Evolutionary conservation across 345 rosid species (phyloP).

Genomic region (Gynandropsis gynandra): DNA sequence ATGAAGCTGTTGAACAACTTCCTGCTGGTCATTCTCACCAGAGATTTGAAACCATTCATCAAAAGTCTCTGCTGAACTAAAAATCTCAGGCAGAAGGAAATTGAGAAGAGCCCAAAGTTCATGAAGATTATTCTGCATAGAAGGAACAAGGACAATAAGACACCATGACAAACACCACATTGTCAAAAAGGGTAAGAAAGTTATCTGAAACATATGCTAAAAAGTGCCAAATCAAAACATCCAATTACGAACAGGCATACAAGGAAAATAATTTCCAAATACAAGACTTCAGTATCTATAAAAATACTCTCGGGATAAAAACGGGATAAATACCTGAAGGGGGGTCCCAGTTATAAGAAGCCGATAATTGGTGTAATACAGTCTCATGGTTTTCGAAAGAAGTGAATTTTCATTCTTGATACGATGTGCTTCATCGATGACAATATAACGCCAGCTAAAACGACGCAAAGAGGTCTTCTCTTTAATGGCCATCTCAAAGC

Average conservation of each 20-base stretch:
- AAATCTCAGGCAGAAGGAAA: slow-evolving; percentile 87
- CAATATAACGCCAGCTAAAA: slow-evolving; percentile 90
- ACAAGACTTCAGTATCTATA: neutral
- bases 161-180: slow-evolving; percentile 1
- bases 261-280: slow-evolving; percentile 9
- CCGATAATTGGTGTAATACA: slow-evolving; percentile 77
- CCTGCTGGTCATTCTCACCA: slow-evolving; percentile 98
- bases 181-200: neutral
- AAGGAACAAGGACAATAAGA: slow-evolving; percentile 7
- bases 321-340: slow-evolving; percentile 67
- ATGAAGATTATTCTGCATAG: slow-evolving; percentile 90
- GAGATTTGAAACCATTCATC: slow-evolving; percentile 99
- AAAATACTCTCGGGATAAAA: neutral
- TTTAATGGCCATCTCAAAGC: slow-evolving; percentile 97
- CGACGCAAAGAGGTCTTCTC: slow-evolving; percentile 75
- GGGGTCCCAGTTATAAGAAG: slow-evolving; percentile 97
- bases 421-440: slow-evolving; percentile 97
- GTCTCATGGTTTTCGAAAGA: slow-evolving; percentile 94
- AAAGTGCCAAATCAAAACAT: neutral
- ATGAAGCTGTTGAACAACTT: slow-evolving; percentile 97
- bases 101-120: slow-evolving; percentile 98
- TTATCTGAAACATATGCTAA: slow-evolving; percentile 9
- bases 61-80: slow-evolving; percentile 98
- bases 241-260: slow-evolving; percentile 5
- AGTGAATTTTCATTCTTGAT: slow-evolving; percentile 93